Percentiles rank a stretch among this genome's conserved stretches.
phyloP scores from a whole-genome alignment of 2,329 filamentous ascomycete genomes.

The Arthrinium phaeospermum region DNA sequence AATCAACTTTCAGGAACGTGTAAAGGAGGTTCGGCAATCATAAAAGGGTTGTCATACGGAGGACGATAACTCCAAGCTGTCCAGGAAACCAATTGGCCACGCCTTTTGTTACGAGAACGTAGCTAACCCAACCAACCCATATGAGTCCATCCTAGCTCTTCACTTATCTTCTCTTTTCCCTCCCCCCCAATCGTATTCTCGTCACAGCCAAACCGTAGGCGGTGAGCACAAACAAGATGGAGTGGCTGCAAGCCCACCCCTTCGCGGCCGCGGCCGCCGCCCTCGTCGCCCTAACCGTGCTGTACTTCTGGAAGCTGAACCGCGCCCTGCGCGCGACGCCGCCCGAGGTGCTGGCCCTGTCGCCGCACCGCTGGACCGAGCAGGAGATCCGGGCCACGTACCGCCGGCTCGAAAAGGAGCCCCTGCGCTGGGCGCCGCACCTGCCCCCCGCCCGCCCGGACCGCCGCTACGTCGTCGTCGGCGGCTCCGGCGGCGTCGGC shows the following conservation, averaged over 20 bases:
- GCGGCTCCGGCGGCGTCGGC: conserved; percentile 55
- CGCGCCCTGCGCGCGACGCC: background rate
- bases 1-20: background rate
- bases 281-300: background rate
- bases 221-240: background rate
- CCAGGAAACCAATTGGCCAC: background rate
- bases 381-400: conserved; percentile 43
- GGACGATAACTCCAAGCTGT: background rate
- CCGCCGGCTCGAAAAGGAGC: conserved; percentile 40
- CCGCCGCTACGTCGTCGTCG: conserved; percentile 52
- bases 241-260: background rate
- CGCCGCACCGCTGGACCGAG: conserved; percentile 41
- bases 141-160: background rate
- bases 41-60: background rate
- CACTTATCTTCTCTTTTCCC: background rate
- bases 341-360: conserved; percentile 18
- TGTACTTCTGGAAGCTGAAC: conserved; percentile 19
- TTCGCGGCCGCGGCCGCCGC: background rate
- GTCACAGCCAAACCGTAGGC: background rate
- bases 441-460: conserved; percentile 45
- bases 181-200: background rate
- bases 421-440: conserved; percentile 44
- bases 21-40: background rate
- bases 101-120: background rate
- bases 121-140: too few relatives aligned